Percentiles rank a stretch among this genome's conserved stretches.
phyloP scores from a whole-genome alignment of 768 basidiomycete species.

The Boletus rubescentipes region DNA sequence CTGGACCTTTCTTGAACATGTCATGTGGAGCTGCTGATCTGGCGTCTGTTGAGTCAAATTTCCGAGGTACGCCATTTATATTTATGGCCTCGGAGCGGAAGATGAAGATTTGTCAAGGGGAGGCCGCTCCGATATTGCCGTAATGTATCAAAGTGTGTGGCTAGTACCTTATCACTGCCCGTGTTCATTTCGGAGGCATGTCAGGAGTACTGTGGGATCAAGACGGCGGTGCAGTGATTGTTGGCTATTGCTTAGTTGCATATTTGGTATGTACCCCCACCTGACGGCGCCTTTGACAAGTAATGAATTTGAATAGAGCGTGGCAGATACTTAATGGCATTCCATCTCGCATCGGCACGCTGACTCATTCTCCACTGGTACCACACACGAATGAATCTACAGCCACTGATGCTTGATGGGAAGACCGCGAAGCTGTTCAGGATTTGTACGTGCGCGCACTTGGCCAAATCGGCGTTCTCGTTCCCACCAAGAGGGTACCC shows the following conservation, averaged over 20 bases:
- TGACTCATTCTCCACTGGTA: background rate
- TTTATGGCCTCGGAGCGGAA: background rate
- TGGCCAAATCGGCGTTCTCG: background rate
- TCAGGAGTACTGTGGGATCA: too few species aligned
- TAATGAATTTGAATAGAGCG: background rate
- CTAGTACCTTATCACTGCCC: background rate
- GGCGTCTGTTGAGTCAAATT: background rate
- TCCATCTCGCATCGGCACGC: background rate
- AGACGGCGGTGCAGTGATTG: too few species aligned
- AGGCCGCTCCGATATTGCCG: background rate
- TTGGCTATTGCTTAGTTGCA: too few species aligned
- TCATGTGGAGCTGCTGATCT: background rate
- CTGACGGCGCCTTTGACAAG: background rate
- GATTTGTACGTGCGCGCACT: background rate
- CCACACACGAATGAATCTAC: background rate
- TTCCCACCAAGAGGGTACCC: background rate
- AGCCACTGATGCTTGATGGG: slow-evolving; percentile 7
- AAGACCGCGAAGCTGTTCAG: background rate
- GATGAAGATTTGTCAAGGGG: background rate
- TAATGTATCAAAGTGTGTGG: background rate
- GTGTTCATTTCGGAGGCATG: too few species aligned
- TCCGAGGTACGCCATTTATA: background rate
- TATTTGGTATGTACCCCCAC: too few species aligned
- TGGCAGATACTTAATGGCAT: background rate
- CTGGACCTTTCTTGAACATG: background rate